These are phyloP conservation scores for Jacaranda mimosifolia DNA, from an alignment of 257 asterid species.

Conservation along the genomic window DNA sequence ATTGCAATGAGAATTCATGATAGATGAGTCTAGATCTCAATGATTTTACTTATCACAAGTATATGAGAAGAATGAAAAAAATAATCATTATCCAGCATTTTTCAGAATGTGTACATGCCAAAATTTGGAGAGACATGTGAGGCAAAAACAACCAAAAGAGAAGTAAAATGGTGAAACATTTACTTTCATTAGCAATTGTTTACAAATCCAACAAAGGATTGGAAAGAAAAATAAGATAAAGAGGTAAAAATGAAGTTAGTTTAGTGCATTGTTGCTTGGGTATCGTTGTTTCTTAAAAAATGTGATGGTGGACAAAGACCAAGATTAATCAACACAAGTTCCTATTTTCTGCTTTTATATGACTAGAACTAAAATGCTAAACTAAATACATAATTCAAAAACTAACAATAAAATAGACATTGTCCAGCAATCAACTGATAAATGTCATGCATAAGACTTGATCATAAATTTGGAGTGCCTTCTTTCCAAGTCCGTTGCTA, in stretches of 20 bases:
- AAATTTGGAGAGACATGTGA: neutral
- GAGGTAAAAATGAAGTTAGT: neutral
- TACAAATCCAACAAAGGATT: neutral
- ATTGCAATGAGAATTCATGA: neutral
- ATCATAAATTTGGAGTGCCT: constrained; percentile 43
- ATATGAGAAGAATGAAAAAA: neutral
- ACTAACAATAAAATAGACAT: neutral
- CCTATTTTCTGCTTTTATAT: constrained; percentile 21
- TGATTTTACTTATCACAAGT: neutral
- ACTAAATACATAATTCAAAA: constrained; percentile 7
- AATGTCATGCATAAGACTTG: constrained; percentile 32
- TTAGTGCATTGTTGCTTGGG: neutral
- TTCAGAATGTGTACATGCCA: neutral
- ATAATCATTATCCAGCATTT: neutral
- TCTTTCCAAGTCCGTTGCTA: constrained; percentile 59
- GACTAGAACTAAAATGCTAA: constrained; percentile 11
- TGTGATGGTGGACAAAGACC: constrained; percentile 29
- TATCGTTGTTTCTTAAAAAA: constrained; percentile 38
- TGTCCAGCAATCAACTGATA: constrained; percentile 29
- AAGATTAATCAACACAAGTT: constrained; percentile 14
- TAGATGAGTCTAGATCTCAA: neutral
- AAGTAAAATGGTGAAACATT: neutral
- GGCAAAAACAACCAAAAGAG: too few relatives aligned
- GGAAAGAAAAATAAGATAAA: neutral
- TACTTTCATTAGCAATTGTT: neutral